Evolutionary conservation across 2,329 filamentous ascomycete genomes (phyloP).

Genomic region (Penicillium sp.): DNA sequence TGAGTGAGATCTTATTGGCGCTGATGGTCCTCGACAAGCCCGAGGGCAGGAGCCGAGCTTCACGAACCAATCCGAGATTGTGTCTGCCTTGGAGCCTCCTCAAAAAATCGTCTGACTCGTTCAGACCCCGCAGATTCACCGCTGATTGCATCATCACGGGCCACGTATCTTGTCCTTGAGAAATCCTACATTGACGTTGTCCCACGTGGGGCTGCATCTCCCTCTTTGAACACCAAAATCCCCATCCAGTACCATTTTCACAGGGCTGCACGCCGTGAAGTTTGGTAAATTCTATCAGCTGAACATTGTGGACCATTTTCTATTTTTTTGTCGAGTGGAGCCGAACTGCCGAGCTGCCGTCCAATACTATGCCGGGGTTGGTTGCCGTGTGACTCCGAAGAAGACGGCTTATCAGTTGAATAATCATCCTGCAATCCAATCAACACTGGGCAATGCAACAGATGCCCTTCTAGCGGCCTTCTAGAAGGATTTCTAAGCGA

Average conservation of each 20-base stretch:
- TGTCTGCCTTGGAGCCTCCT: slow-evolving; percentile 24
- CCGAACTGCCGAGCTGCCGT: neutral
- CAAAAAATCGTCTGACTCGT: neutral
- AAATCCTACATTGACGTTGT: neutral
- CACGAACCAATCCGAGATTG: slow-evolving; percentile 14
- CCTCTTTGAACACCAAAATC: neutral
- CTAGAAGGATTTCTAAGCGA: slow-evolving; percentile 22
- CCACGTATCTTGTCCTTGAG: slow-evolving; percentile 6
- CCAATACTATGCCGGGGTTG: slow-evolving; percentile 5
- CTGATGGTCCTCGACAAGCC: too few relatives aligned
- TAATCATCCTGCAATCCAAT: slow-evolving; percentile 13
- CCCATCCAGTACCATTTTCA: neutral
- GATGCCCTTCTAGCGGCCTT: slow-evolving; percentile 26
- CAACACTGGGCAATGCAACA: neutral
- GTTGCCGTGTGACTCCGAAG: neutral
- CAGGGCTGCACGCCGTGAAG: neutral
- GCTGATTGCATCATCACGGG: slow-evolving; percentile 8
- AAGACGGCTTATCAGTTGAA: neutral
- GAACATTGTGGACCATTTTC: neutral
- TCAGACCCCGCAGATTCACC: slow-evolving; percentile 23
- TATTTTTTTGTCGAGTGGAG: slow-evolving; percentile 3
- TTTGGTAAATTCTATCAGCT: neutral
- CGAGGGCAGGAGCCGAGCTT: neutral
- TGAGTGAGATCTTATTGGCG: too few relatives aligned
- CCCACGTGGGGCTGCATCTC: slow-evolving; percentile 1